Evolutionary conservation across 441 rosid genomes (phyloP).

Genomic region (Biscutella laevigata): DNA sequence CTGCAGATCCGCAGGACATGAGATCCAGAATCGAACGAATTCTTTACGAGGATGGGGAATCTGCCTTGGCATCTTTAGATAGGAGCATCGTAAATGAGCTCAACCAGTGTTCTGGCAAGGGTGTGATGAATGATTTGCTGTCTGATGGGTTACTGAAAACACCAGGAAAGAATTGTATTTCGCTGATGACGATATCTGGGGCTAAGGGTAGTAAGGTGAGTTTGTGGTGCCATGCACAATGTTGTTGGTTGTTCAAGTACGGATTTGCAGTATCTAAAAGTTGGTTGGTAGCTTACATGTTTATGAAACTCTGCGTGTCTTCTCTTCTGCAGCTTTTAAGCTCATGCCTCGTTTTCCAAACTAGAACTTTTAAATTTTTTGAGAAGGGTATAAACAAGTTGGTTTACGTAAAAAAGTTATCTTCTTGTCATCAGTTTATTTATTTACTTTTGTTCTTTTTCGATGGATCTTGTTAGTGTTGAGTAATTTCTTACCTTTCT

Average conservation of each 20-base stretch:
- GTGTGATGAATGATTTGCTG: conserved; percentile 61
- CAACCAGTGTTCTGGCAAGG: conserved; percentile 63
- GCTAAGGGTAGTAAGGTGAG: conserved; percentile 98
- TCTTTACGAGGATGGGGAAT: conserved; percentile 74
- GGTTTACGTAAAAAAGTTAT: background rate
- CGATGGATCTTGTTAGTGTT: background rate
- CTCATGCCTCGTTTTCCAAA: conserved; percentile 6
- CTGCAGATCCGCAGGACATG: conserved; percentile 56
- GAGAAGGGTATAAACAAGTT: background rate
- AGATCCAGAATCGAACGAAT: conserved; percentile 63
- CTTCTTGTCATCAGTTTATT: background rate
- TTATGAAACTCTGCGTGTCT: background rate
- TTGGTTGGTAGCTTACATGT: background rate
- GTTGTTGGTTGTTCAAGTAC: conserved; percentile 5
- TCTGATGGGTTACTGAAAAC: conserved; percentile 84
- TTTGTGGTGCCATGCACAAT: conserved; percentile 16
- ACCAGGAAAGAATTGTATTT: conserved; percentile 84
- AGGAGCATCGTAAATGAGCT: conserved; percentile 68
- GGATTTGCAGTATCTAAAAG: background rate
- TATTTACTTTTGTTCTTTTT: background rate
- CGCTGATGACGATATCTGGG: conserved; percentile 95
- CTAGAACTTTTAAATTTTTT: background rate
- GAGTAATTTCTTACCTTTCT: background rate
- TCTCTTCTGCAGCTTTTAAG: background rate
- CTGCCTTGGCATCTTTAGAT: conserved; percentile 70